phyloP scores from a whole-genome alignment of 225 moss, liverwort and hornwort species.

The Thuidium tamariscinum region DNA sequence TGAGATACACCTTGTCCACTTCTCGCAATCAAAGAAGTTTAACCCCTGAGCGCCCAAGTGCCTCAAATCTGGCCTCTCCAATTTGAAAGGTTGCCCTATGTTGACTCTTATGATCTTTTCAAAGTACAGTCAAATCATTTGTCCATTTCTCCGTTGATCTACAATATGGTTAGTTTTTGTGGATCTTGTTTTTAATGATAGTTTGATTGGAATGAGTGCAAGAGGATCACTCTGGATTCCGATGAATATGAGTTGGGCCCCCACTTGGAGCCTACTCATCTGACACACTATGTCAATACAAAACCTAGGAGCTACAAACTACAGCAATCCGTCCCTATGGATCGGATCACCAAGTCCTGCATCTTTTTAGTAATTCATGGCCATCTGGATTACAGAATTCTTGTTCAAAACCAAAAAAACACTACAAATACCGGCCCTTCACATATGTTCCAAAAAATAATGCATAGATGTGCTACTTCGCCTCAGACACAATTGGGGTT shows the following conservation, averaged over 20 bases:
- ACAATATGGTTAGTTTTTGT: too few species aligned
- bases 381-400: background rate
- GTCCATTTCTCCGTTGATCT: too few species aligned
- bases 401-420: background rate
- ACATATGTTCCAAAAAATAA: background rate
- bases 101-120: too few species aligned
- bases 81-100: too few species aligned
- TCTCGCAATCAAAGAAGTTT: background rate
- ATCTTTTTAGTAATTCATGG: background rate
- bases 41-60: too few species aligned
- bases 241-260: too few species aligned
- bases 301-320: background rate
- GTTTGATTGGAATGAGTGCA: too few species aligned
- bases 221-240: too few species aligned
- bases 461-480: background rate
- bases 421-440: background rate
- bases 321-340: background rate
- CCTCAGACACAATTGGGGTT: constrained; percentile 1
- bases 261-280: background rate
- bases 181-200: too few species aligned
- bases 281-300: background rate
- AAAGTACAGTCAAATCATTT: too few species aligned
- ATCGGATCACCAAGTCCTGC: background rate
- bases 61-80: too few species aligned
- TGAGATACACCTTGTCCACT: background rate